Evolutionary conservation across 2,329 filamentous ascomycete species (phyloP).

Genomic region (Fusarium dlaminii): DNA sequence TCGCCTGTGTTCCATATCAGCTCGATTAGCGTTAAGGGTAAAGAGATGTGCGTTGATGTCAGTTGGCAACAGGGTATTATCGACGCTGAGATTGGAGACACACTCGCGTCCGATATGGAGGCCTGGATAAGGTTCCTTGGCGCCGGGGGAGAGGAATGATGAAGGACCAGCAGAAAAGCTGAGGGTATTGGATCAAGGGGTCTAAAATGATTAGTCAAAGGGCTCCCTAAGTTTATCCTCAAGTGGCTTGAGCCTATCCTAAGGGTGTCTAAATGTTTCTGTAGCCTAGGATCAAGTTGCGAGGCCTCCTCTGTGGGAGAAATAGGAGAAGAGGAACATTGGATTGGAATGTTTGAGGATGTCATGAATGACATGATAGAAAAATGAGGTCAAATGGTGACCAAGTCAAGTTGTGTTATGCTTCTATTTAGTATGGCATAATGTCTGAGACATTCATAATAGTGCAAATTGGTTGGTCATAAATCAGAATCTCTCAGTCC

Average conservation of each 20-base stretch:
- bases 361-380: not conserved
- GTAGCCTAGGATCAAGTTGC: not conserved
- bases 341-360: not conserved
- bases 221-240: too few relatives aligned
- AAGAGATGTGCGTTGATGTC: conserved; percentile 37
- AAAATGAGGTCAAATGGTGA: not conserved
- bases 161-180: not conserved
- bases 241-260: not conserved
- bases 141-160: conserved; percentile 11
- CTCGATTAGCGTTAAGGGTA: conserved; percentile 34
- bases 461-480: not conserved
- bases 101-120: conserved; percentile 32
- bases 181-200: not conserved
- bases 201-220: not conserved
- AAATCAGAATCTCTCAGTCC: not conserved
- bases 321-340: not conserved
- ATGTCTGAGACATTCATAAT: not conserved
- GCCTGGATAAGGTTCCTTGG: conserved; percentile 36
- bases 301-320: not conserved
- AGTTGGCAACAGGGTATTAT: conserved; percentile 38
- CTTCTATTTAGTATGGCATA: not conserved
- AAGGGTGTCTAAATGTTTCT: not conserved
- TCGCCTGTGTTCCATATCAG: conserved; percentile 37
- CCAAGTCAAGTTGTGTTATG: not conserved
- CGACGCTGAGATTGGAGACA: conserved; percentile 28